phyloP scores from a whole-genome alignment of 2,329 filamentous ascomycete species.

The Penicillium sp. region DNA sequence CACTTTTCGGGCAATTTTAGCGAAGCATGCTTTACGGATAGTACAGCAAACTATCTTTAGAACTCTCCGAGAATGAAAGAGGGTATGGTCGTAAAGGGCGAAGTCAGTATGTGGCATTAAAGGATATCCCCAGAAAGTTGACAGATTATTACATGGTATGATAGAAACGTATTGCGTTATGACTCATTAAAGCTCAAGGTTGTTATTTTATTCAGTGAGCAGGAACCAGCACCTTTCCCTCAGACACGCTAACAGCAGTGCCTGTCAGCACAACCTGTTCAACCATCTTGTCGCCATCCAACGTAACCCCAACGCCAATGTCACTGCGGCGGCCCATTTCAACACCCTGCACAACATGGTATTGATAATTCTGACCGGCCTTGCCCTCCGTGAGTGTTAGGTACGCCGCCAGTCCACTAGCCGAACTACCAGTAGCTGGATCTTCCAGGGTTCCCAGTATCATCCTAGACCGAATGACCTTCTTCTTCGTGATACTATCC shows the following conservation, averaged over 20 bases:
- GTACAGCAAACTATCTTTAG: too few species aligned
- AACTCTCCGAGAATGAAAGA: too few species aligned
- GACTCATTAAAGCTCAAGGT: neutral
- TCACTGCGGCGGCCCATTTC: conserved; percentile 53
- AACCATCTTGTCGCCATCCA: conserved; percentile 22
- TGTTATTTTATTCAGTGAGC: conserved; percentile 6
- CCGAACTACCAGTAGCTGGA: conserved; percentile 48
- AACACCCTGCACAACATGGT: conserved; percentile 55
- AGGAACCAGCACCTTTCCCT: conserved; percentile 27
- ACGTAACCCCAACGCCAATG: conserved; percentile 28
- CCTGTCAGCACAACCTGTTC: conserved; percentile 30
- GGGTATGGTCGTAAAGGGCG: too few species aligned
- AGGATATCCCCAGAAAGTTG: too few species aligned
- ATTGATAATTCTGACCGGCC: conserved; percentile 28
- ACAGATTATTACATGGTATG: too few species aligned
- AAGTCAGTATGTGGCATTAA: too few species aligned
- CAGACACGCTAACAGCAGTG: conserved; percentile 29
- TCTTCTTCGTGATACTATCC: conserved; percentile 48
- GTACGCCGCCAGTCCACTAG: conserved; percentile 49
- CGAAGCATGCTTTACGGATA: too few species aligned
- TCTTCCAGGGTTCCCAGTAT: conserved; percentile 26
- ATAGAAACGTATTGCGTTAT: neutral
- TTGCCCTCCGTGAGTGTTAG: conserved; percentile 42
- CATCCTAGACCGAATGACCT: conserved; percentile 28
- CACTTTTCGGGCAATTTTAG: too few species aligned